Base-by-base conservation (phyloP, 2,329 filamentous ascomycete genomes). In the Aspergillus viridinutans region DNA sequence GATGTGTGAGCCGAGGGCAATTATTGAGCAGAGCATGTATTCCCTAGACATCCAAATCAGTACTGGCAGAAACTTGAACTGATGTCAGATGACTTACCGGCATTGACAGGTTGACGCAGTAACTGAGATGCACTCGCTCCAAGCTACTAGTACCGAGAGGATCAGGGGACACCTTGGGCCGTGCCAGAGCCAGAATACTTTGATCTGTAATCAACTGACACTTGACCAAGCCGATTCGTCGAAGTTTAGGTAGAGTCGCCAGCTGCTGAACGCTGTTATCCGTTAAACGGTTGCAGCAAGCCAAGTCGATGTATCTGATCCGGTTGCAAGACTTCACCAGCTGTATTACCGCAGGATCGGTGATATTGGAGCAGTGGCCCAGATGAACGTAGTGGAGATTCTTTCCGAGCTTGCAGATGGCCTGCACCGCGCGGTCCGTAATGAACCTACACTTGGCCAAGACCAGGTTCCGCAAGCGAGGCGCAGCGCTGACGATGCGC, bases 361-460 rank as follows among this genome's bases (percentile, higher is more conserved):
- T 97, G 69, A 99, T 92, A 49, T 92, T 86, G 28, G 85, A 85
- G 74, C 94, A 99, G 73, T 99, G 94, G 9, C 94, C 94, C 1
- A 99, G 82, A 69, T 99, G 94, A 53, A 99, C 88, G 72, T 96
- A 97, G 74, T 99, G 94, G 54, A 99, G 78, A 67, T 97, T 99
- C 80, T 97, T 97, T 60, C 92, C 92, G 3, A 99, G 82, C 66
- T 85, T 88, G 56, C 92, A 88, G 61, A 99, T 97, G 55, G 92
- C 88, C 65, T 89, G 81, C 8, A 99, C 92, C 8, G 93, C 88
- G 49, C 85, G 83, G 75, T 99, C 93, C 1, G 94, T 97, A 67
- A 99, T 90, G 68, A 92, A 88, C 62, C 89, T 85, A 74, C 94
- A 99, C 76, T 99, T 99, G 62, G 92, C 91, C 17, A 99, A 83